These are phyloP conservation scores for Candida fluviatilis DNA, from an alignment of 805 yeast genomes.

Conservation along the genomic window DNA sequence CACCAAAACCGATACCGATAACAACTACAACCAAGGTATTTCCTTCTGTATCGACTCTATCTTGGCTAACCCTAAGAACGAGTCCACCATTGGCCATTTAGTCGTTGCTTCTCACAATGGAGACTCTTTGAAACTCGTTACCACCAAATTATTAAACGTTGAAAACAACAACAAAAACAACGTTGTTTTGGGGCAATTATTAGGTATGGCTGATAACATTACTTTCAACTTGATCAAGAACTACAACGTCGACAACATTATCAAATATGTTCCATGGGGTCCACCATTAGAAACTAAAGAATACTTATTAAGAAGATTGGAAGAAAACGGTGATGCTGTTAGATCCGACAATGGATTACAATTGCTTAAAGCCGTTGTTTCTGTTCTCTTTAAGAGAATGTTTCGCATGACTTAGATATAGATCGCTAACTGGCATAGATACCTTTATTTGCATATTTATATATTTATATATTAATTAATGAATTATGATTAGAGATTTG, in stretches of 20 bases:
- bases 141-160: constrained; percentile 42
- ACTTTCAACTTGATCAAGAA: constrained; percentile 68
- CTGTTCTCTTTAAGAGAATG: constrained; percentile 22
- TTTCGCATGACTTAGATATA: constrained; percentile 1
- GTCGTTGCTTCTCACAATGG: constrained; percentile 91
- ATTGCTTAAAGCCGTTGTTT: constrained; percentile 50
- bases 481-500: not conserved
- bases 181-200: constrained; percentile 81
- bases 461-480: not conserved
- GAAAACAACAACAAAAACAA: constrained; percentile 40
- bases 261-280: constrained; percentile 98
- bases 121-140: constrained; percentile 69
- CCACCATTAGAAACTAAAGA: constrained; percentile 93
- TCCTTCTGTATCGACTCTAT: constrained; percentile 57
- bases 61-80: constrained; percentile 38
- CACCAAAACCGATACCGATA: constrained; percentile 78
- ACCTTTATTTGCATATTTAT: not conserved
- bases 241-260: constrained; percentile 66
- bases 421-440: too few relatives aligned
- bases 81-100: constrained; percentile 62
- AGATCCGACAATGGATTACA: constrained; percentile 80
- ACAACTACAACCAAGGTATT: constrained; percentile 69
- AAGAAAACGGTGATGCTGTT: constrained; percentile 95
- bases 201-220: constrained; percentile 94
- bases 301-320: constrained; percentile 81